These are phyloP conservation scores for Guillardia theta DNA, from an alignment of 78 protist species.

Conservation along the genomic window DNA sequence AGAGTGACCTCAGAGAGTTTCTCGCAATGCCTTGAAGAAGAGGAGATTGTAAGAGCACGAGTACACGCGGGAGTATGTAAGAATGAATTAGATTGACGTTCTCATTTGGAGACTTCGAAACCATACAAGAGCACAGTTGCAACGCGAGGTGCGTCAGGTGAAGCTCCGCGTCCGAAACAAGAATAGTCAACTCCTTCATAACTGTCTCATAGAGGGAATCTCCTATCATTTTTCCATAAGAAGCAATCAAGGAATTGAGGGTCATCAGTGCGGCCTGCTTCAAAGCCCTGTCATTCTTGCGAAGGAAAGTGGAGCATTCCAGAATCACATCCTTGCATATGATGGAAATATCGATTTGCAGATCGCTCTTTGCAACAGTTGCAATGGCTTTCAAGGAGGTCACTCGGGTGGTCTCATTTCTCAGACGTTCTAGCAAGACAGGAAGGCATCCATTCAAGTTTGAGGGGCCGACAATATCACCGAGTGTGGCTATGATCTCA, in stretches of 20 bases:
- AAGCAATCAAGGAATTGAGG: neutral
- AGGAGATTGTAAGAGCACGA: constrained; percentile 59
- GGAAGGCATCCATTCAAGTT: neutral
- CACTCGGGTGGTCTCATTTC: constrained; percentile 87
- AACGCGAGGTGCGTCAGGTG: constrained; percentile 73
- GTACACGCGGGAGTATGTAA: constrained; percentile 49
- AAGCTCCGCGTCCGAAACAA: constrained; percentile 65
- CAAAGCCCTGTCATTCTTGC: constrained; percentile 54
- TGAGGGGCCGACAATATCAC: constrained; percentile 34
- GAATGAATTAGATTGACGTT: neutral
- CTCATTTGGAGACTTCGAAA: constrained; percentile 31
- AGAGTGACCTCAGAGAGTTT: constrained; percentile 15
- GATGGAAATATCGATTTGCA: neutral
- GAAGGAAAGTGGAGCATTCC: constrained; percentile 46
- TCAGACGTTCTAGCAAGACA: constrained; percentile 75
- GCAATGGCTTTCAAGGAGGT: constrained; percentile 56
- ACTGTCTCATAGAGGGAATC: neutral
- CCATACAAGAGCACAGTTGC: constrained; percentile 49
- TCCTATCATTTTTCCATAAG: neutral
- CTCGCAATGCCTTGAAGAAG: constrained; percentile 65
- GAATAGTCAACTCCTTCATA: constrained; percentile 25
- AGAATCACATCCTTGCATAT: neutral
- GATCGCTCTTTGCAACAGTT: neutral
- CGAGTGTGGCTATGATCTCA: constrained; percentile 61
- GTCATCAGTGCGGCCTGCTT: constrained; percentile 47